A percentile compares a stretch with the other conserved stretches of the same genome.
These are phyloP conservation scores for Oidiodendron maius DNA, from an alignment of 495 filamentous ascomycete species.

Conservation along the genomic window DNA sequence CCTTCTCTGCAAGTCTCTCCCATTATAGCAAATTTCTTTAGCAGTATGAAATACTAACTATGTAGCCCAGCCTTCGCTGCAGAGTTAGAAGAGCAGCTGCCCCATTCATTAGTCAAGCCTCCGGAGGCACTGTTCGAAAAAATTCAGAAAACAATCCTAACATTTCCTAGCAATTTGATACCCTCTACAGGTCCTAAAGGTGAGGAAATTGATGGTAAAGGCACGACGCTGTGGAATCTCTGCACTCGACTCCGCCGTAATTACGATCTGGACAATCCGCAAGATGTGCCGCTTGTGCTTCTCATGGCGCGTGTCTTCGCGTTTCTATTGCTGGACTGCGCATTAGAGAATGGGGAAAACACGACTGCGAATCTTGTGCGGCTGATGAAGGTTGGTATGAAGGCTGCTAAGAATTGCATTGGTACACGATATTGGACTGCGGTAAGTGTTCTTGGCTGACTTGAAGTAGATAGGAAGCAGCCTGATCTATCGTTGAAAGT, in stretches of 20 bases:
- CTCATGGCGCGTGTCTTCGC: conserved; percentile 50
- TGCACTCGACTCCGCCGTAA: conserved; percentile 45
- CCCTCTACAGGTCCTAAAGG: conserved; percentile 16
- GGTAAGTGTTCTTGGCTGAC: conserved; percentile 3
- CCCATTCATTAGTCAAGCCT: conserved; percentile 3
- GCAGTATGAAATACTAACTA: too few relatives aligned
- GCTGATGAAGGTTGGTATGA: conserved; percentile 61
- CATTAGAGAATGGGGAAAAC: conserved; percentile 35
- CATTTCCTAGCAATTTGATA: conserved; percentile 23
- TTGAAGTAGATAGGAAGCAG: conserved; percentile 29
- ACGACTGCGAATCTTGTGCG: conserved; percentile 39
- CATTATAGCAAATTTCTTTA: background rate
- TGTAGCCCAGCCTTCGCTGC: conserved; percentile 16
- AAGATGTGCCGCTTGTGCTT: conserved; percentile 10
- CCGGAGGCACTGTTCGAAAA: conserved; percentile 29
- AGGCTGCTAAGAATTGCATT: conserved; percentile 57
- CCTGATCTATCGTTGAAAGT: conserved; percentile 50
- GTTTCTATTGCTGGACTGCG: conserved; percentile 62
- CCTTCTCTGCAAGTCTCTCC: conserved; percentile 17
- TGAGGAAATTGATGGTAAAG: conserved; percentile 46
- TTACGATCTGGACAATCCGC: conserved; percentile 11
- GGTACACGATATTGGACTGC: conserved; percentile 34
- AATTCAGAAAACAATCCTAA: conserved; percentile 28
- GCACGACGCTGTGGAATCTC: conserved; percentile 62
- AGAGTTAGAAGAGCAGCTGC: conserved; percentile 21